Evolutionary conservation across 306 rosid genomes (phyloP).

Genomic region (Sicyos edulis): DNA sequence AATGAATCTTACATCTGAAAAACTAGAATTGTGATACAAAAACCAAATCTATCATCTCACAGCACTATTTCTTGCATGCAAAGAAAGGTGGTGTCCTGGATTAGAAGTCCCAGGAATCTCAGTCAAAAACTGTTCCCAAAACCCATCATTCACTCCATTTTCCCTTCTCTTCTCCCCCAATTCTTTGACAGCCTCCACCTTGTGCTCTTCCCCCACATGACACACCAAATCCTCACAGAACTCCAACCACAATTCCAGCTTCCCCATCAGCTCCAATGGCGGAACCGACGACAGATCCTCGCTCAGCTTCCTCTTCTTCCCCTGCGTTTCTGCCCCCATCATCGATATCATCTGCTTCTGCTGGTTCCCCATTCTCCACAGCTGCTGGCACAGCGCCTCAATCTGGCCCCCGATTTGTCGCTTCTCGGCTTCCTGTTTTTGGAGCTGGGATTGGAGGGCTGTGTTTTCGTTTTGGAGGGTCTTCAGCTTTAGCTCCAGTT

Average conservation of each 20-base stretch:
- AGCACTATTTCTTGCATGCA: not conserved
- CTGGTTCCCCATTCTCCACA: slow-evolving; percentile 17
- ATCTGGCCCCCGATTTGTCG: slow-evolving; percentile 15
- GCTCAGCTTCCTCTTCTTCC: not conserved
- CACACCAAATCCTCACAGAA: slow-evolving; percentile 21
- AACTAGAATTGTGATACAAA: not conserved
- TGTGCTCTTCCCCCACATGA: not conserved
- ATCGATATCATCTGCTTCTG: slow-evolving; percentile 15
- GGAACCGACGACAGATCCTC: not conserved
- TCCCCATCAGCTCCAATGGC: slow-evolving; percentile 20
- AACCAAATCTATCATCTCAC: not conserved
- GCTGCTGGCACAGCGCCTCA: not conserved
- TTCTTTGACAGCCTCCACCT: not conserved
- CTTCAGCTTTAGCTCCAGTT: slow-evolving; percentile 11
- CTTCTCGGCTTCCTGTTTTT: slow-evolving; percentile 14
- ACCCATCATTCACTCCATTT: slow-evolving; percentile 16
- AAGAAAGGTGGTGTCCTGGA: not conserved
- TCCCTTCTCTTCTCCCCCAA: not conserved
- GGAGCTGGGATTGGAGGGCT: slow-evolving; percentile 15
- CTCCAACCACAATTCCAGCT: slow-evolving; percentile 19
- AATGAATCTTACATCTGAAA: too few species aligned
- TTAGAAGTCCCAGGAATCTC: slow-evolving; percentile 15
- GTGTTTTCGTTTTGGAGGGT: slow-evolving; percentile 15
- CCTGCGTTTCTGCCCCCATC: slow-evolving; percentile 8
- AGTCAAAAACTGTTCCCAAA: slow-evolving; percentile 26